Evolutionary conservation across 139 green algal species (phyloP).

Genomic region (Picochlorum sp.): DNA sequence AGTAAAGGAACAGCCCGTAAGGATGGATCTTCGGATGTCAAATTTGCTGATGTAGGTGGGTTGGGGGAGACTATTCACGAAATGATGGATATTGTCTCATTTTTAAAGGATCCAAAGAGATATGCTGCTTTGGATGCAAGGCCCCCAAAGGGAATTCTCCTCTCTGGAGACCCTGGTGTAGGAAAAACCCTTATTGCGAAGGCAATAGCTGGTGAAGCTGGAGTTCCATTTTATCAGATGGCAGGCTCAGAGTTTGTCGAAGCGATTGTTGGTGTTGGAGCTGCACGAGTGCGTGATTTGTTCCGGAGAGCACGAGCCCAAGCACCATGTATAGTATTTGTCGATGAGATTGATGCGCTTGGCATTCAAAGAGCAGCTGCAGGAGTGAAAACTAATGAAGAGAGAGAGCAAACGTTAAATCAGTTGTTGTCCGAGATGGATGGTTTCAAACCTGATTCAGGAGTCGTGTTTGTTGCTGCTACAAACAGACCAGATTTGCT

Average conservation of each 20-base stretch:
- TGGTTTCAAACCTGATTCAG: conserved; percentile 86
- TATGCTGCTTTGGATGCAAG: conserved; percentile 69
- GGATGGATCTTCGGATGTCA: conserved; percentile 74
- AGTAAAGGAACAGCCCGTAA: conserved; percentile 73
- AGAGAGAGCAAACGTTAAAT: conserved; percentile 92
- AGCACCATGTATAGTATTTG: conserved; percentile 93
- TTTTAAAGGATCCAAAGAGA: conserved; percentile 81
- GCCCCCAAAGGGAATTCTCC: conserved; percentile 90
- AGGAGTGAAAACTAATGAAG: conserved; percentile 46
- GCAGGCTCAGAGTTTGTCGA: conserved; percentile 95
- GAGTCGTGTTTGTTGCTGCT: conserved; percentile 94
- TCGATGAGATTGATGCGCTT: conserved; percentile 97
- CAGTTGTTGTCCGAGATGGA: conserved; percentile 98
- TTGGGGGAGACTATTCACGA: conserved; percentile 74
- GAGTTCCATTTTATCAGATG: conserved; percentile 90
- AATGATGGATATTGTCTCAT: conserved; percentile 70
- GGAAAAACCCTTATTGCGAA: conserved; percentile 93
- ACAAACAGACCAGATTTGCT: conserved; percentile 81
- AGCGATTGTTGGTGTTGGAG: conserved; percentile 93
- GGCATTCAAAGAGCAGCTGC: conserved; percentile 70
- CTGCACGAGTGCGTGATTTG: conserved; percentile 87
- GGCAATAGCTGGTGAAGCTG: conserved; percentile 82
- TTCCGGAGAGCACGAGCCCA: conserved; percentile 84
- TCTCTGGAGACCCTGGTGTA: conserved; percentile 83
- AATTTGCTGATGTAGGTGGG: conserved; percentile 88